phyloP scores from a whole-genome alignment of 768 basidiomycete species.

The Heimioporus sp. region DNA sequence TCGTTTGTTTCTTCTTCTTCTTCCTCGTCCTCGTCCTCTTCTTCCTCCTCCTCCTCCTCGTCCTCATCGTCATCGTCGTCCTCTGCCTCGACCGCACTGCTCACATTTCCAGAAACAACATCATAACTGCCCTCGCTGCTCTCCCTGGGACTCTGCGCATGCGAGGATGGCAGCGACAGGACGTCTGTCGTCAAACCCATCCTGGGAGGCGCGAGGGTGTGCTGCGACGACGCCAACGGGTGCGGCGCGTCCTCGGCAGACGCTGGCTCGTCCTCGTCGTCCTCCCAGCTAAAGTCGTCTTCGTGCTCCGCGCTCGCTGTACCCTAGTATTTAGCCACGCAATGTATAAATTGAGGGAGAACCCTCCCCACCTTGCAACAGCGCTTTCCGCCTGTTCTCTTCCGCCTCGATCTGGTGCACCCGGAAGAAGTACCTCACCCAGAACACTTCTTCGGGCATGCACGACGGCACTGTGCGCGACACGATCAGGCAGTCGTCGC shows the following conservation, averaged over 20 bases:
- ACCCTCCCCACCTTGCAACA: constrained; percentile 63
- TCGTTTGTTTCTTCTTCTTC: constrained; percentile 28
- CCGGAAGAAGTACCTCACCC: constrained; percentile 90
- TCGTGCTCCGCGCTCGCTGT: constrained; percentile 66
- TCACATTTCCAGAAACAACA: constrained; percentile 54
- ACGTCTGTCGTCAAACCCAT: constrained; percentile 16
- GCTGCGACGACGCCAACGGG: constrained; percentile 21
- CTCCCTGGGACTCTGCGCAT: constrained; percentile 44
- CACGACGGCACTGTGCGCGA: constrained; percentile 59
- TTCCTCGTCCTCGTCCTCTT: constrained; percentile 28
- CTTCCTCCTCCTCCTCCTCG: constrained; percentile 35
- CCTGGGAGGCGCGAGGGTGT: constrained; percentile 24
- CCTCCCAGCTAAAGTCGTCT: constrained; percentile 92
- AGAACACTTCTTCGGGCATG: constrained; percentile 67
- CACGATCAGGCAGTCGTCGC: constrained; percentile 4
- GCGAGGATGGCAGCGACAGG: constrained; percentile 30
- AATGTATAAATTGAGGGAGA: not conserved
- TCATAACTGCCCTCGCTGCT: constrained; percentile 71
- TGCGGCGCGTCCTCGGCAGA: constrained; percentile 13
- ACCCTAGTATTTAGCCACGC: constrained; percentile 5
- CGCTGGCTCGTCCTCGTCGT: constrained; percentile 74
- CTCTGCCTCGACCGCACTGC: constrained; percentile 36
- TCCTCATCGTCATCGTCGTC: constrained; percentile 24
- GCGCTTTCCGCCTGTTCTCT: constrained; percentile 72
- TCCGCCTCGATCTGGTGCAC: constrained; percentile 77